A percentile compares a stretch with the other conserved stretches of the same genome.
Evolutionary conservation across 345 rosid genomes (phyloP).

Genomic region (Heritiera littoralis): DNA sequence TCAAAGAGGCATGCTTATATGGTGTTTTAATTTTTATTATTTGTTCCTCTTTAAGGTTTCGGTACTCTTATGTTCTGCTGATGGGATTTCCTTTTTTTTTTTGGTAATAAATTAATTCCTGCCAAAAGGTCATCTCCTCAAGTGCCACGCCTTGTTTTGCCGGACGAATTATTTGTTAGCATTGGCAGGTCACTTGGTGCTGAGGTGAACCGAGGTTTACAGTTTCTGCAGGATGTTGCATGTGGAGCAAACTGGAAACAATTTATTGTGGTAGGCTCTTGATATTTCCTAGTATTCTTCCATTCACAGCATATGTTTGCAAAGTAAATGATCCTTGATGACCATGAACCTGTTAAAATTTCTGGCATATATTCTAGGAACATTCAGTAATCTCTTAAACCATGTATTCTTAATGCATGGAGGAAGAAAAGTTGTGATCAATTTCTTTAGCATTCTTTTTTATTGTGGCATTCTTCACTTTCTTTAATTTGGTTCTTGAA

Average conservation of each 20-base stretch:
- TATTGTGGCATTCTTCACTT: conserved; percentile 2
- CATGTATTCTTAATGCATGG: background rate
- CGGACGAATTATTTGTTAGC: conserved; percentile 70
- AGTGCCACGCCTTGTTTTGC: conserved; percentile 79
- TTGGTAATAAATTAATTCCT: conserved; percentile 13
- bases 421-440: background rate
- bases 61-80: conserved; percentile 4
- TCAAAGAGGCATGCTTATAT: background rate
- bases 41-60: background rate
- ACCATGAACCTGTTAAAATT: background rate
- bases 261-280: conserved; percentile 60
- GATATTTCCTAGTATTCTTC: background rate
- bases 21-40: background rate
- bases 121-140: conserved; percentile 56
- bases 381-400: background rate
- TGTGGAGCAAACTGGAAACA: conserved; percentile 75
- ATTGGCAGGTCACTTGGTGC: conserved; percentile 60
- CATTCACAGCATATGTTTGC: background rate
- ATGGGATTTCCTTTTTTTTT: background rate
- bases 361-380: background rate
- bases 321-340: background rate
- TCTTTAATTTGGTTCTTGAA: background rate
- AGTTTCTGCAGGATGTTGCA: conserved; percentile 78
- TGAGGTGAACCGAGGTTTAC: conserved; percentile 65
- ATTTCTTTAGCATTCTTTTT: conserved; percentile 7